Conservation (phyloP, 139 green algal species). For the Tetraselmis striata region DNA sequence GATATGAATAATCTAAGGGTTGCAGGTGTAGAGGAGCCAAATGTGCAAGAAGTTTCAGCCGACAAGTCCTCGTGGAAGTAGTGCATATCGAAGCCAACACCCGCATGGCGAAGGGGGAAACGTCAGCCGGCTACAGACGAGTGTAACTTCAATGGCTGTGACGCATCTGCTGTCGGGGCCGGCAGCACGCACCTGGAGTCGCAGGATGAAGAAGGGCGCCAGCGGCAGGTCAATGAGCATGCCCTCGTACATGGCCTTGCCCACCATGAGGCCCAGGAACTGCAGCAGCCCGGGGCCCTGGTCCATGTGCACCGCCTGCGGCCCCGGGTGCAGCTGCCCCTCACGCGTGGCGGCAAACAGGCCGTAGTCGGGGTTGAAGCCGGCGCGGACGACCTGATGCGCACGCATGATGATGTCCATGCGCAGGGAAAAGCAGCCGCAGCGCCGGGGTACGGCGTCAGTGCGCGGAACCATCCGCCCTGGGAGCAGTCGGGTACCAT, state of each 20-base stretch:
- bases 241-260: constrained; percentile 72
- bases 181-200: constrained; percentile 40
- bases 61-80: no score
- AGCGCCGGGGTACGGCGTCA: no score
- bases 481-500: no score
- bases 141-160: no score
- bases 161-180: no score
- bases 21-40: no score
- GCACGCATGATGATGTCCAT: neutral
- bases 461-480: no score
- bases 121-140: no score
- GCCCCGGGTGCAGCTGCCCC: constrained; percentile 52
- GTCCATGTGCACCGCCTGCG: constrained; percentile 44
- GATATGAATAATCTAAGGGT: no score
- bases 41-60: no score
- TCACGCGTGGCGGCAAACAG: constrained; percentile 49
- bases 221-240: constrained; percentile 68
- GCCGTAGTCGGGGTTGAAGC: constrained; percentile 44
- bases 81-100: no score
- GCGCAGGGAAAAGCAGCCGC: neutral
- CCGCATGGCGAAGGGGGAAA: no score
- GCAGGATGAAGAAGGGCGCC: constrained; percentile 68
- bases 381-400: neutral
- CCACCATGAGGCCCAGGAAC: constrained; percentile 62
- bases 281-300: constrained; percentile 50